Percentiles rank a stretch among this genome's conserved stretches.
phyloP scores from a whole-genome alignment of 768 basidiomycete genomes.

The Pleurotus djamor region DNA sequence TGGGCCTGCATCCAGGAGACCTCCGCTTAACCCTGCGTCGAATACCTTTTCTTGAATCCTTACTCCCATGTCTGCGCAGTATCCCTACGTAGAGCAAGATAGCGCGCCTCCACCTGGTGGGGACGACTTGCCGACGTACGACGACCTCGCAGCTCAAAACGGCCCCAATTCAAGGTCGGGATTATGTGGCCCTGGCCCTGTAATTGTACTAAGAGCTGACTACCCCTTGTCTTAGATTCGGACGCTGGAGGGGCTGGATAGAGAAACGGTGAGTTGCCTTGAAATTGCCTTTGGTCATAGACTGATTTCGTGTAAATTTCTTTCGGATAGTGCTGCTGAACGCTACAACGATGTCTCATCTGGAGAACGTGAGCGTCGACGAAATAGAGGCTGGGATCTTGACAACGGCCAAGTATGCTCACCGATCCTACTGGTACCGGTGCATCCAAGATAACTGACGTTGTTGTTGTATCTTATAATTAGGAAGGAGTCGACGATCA shows the following conservation, averaged over 20 bases:
- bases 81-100: constrained; percentile 42
- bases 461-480: too few relatives aligned
- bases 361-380: constrained; percentile 53
- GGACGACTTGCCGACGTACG: constrained; percentile 74
- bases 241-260: constrained; percentile 85
- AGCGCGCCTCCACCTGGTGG: constrained; percentile 22
- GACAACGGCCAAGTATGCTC: constrained; percentile 17
- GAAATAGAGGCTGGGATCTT: constrained; percentile 72
- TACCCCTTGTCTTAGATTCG: constrained; percentile 52
- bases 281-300: not conserved
- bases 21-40: not conserved
- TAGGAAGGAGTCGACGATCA: not conserved
- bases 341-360: constrained; percentile 66
- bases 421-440: too few relatives aligned
- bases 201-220: constrained; percentile 4
- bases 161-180: constrained; percentile 81
- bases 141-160: constrained; percentile 71
- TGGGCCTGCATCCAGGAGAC: not conserved
- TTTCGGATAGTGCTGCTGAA: constrained; percentile 68
- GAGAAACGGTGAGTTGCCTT: constrained; percentile 68
- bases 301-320: constrained; percentile 2
- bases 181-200: not conserved
- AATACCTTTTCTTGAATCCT: not conserved
- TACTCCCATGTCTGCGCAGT: constrained; percentile 5
- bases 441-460: too few relatives aligned